Evolutionary conservation across 2,329 filamentous ascomycete species (phyloP), one percentile per base, ranked within the genome.

Genomic region (Venturia effusa): DNA sequence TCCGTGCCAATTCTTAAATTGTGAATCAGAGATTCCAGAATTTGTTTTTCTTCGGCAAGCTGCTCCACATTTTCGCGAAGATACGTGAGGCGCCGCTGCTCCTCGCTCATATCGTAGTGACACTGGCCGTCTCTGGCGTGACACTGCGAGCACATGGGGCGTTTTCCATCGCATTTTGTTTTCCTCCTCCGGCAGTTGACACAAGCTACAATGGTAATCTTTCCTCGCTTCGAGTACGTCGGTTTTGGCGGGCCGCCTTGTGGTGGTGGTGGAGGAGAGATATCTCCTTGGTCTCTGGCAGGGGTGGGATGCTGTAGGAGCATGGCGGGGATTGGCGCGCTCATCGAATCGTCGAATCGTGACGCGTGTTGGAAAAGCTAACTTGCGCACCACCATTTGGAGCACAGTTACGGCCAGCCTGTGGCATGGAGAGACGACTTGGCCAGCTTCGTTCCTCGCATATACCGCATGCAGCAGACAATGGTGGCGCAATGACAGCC

Each of bases 141-240:
- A 55, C 68, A 70, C 32, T 68, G 68, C 40, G 67, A 65, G 63
- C 68, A 70, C 8, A 43, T 32, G 6, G 68, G 68, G 30, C 68
- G 60, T 59, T 67, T 66, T 55, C 68, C 68, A 64, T 70, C 68
- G 59, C 68, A 70, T 66, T 70, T 70, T 27, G 68, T 69, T 59
- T 70, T 70, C 27, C 68, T 61, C 27, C 66, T 64, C 10, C 68
- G 66, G 63, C 68, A 70, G 15, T 66, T 66, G 2, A 70, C 67
- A 61, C 68, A 70, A 6, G 68, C 68, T 17, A 70, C 68, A 55
- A 70, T 70, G 39, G 68, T 70, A 41, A 70, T 70, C 51, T 68
- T 68, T 10, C 68, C 67, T 13, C 66, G 59, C 59, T 65, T 65
- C 10, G 64, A 59, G 43, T 65, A 65, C 1, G 64, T 45, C 1